phyloP scores from a whole-genome alignment of 768 basidiomycete genomes.

The Psilocybe cubensis region DNA sequence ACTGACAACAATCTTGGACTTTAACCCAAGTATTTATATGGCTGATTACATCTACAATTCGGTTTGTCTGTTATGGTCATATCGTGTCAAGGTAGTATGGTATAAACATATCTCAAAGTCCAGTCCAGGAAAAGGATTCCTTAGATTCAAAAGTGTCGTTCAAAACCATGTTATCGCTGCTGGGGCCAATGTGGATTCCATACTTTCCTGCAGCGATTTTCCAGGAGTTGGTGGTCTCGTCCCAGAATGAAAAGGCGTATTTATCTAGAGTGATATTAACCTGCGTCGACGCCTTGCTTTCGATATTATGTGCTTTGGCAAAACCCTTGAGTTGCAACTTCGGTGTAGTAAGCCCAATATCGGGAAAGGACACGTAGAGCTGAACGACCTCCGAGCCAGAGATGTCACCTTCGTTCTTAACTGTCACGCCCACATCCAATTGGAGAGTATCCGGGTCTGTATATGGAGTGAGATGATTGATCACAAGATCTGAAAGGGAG shows the following conservation, averaged over 20 bases:
- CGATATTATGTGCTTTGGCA: slow-evolving; percentile 56
- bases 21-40: too few relatives aligned
- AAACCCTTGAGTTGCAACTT: slow-evolving; percentile 67
- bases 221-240: slow-evolving; percentile 49
- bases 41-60: too few relatives aligned
- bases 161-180: slow-evolving; percentile 32
- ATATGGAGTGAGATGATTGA: slow-evolving; percentile 31
- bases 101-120: slow-evolving; percentile 2
- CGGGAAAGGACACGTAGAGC: slow-evolving; percentile 60
- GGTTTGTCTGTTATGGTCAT: too few relatives aligned
- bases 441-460: slow-evolving; percentile 29
- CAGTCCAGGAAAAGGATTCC: slow-evolving; percentile 15
- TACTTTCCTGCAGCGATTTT: slow-evolving; percentile 54
- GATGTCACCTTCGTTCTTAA: slow-evolving; percentile 58
- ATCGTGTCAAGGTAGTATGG: too few relatives aligned
- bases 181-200: slow-evolving; percentile 48
- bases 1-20: too few relatives aligned
- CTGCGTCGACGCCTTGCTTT: slow-evolving; percentile 43
- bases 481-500: slow-evolving; percentile 47
- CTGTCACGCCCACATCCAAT: slow-evolving; percentile 45
- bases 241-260: slow-evolving; percentile 72
- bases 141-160: slow-evolving; percentile 21
- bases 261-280: slow-evolving; percentile 60
- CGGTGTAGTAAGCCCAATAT: slow-evolving; percentile 56
- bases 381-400: slow-evolving; percentile 69